Percentiles rank a stretch among this genome's conserved stretches.
These are phyloP conservation scores for Podospora pseudocomata DNA, from an alignment of 495 filamentous ascomycete species.

Conservation along the genomic window DNA sequence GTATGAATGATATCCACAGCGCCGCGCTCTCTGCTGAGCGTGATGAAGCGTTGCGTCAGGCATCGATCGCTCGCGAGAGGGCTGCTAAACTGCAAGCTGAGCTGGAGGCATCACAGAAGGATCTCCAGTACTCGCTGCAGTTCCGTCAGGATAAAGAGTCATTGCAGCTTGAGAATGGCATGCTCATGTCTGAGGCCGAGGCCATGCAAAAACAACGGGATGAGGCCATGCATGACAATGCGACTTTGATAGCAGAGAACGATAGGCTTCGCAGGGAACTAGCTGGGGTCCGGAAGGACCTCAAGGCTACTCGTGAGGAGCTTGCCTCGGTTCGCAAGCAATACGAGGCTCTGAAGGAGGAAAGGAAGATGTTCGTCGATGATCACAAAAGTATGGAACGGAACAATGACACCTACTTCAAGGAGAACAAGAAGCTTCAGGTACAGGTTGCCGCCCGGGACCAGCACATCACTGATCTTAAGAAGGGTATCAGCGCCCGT, in stretches of 20 bases:
- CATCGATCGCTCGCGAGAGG: slow-evolving; percentile 39
- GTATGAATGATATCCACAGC: slow-evolving; percentile 45
- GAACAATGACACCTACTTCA: slow-evolving; percentile 46
- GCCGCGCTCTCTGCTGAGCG: slow-evolving; percentile 44
- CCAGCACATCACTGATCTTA: slow-evolving; percentile 35
- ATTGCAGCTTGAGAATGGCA: slow-evolving; percentile 34
- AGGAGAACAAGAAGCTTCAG: slow-evolving; percentile 45
- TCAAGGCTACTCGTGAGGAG: slow-evolving; percentile 34
- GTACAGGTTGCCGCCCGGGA: slow-evolving; percentile 39
- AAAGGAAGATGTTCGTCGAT: slow-evolving; percentile 38
- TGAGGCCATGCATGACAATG: slow-evolving; percentile 26
- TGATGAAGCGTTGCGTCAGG: slow-evolving; percentile 44
- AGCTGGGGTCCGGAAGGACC: slow-evolving; percentile 34
- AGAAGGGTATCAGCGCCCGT: slow-evolving; percentile 32
- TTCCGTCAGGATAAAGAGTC: slow-evolving; percentile 33
- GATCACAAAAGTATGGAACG: slow-evolving; percentile 44
- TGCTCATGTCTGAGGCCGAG: slow-evolving; percentile 35
- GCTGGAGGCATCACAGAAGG: slow-evolving; percentile 36
- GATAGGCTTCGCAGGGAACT: slow-evolving; percentile 39
- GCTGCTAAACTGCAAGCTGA: slow-evolving; percentile 44
- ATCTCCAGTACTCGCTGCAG: slow-evolving; percentile 34
- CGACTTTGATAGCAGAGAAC: slow-evolving; percentile 31
- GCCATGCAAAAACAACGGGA: slow-evolving; percentile 30
- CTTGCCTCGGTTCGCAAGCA: slow-evolving; percentile 34
- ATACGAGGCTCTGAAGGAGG: slow-evolving; percentile 31